Base-by-base conservation (phyloP, 2,329 filamentous ascomycete genomes). In the Epichloe scottii region DNA sequence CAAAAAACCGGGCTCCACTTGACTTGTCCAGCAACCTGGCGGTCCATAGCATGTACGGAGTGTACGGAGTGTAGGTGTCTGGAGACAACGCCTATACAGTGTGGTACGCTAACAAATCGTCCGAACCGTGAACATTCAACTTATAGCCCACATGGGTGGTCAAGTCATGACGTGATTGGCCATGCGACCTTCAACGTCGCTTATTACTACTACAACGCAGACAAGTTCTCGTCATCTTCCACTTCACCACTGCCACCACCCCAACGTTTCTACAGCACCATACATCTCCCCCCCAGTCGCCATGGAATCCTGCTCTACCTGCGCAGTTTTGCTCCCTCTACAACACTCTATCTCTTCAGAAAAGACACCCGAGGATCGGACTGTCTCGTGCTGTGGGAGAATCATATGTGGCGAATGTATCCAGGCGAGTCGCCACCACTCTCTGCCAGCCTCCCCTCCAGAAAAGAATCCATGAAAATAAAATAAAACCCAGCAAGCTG, bases 341-440 rank as follows among this genome's bases (percentile, higher is more conserved):
- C 71, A 77, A 33, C 71, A 75, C 48, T 71, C 74, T 35, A 69
- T 72, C 30, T 73, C 73, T 58, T 73, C 71, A 39, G 82, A 84
- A 68, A 87, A 84, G 62, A 74, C 78, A 2, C 72, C 77, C 26
- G 70, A 74, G 46, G 77, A 84, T 60, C 77, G 84, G 48, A 70
- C 74, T 54, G 71, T 89, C 33, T 73, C 75, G 35, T 91, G 87
- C 65, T 91, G 87, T 64, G 71, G 71, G 43, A 77, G 87, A 50
- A 71, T 81, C 39, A 85, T 91, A 60, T 93, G 87, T 66, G 79
- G 80, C 15, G 72, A 71, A 54, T 91, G 87, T 66, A 77, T 87
- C 59, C 69, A 78, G 62, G 82, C 80, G 64, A 46, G 74, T 68
- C 50, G 37, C 34, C 44, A 44, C 38, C 26, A 26, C 38, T 17